Evolutionary conservation across 176 grass and related monocot species (phyloP), one percentile per base, ranked within the genome.

Genomic region (Aegilops longissima): DNA sequence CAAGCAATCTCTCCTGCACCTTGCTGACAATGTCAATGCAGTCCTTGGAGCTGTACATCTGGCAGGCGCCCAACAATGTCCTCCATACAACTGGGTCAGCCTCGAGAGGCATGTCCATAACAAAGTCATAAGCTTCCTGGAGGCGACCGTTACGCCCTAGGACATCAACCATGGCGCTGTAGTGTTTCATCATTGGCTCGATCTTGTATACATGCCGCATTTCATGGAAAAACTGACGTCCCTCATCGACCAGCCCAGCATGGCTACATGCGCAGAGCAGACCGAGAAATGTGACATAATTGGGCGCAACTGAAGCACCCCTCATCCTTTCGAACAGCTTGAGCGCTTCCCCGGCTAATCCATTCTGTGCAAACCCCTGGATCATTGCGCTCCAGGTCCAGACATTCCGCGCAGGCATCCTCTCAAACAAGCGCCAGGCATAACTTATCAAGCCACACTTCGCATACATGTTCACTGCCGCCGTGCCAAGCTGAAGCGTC

Each of bases 351-450:
- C 0, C 1, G 33, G 80, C 70, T n/a, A 69, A 74, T 16, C 90
- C 88, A 16, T 95, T 89, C 47, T 90, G 86, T 4, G 93, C 89
- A 61, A 88, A 88, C 51, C 93, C 93, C 20, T 51, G 6, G 35
- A 92, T 90, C 93, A 92, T 95, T 0, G 83, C 80, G 2, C 88
- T 95, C 93, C 88, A 95, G 18, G 93, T 88, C 93, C 88, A 92
- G 11, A 95, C 90, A 12, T 95, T 95, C 47, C 76, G 68, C 2
- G 2, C 1, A 0, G 70, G 5, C 88, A 92, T 95, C 40, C 56
- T 88, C 20, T 90, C 76, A 16, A 95, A 95, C 38, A 92, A 33
- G 9, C 47, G 65, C 23, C 59, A 33, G 0, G 88, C 88, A 12
- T 87, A 86, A 1, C 29, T 86, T 5, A 92, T 44, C 3, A 34